These are phyloP conservation scores for Cladosporium austrohemisphaericum DNA, from an alignment of 2,329 filamentous ascomycete species.

Conservation along the genomic window DNA sequence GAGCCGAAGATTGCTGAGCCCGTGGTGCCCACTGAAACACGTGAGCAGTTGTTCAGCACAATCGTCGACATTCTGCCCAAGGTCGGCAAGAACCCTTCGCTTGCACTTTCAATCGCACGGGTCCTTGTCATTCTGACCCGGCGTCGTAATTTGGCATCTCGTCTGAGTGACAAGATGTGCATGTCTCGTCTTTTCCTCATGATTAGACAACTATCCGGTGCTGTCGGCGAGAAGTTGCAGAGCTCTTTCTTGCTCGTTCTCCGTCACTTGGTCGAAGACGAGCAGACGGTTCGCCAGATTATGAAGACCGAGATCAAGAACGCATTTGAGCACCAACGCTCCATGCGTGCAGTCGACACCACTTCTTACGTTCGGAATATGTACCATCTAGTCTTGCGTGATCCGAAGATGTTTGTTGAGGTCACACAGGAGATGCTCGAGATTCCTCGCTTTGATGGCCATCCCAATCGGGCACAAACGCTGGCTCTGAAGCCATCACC, in stretches of 20 bases:
- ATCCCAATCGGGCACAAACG: constrained; percentile 49
- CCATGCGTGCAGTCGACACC: constrained; percentile 59
- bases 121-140: constrained; percentile 86
- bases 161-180: constrained; percentile 81
- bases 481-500: constrained; percentile 46
- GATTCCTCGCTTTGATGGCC: constrained; percentile 59
- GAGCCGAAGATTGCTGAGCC: constrained; percentile 58
- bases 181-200: constrained; percentile 89
- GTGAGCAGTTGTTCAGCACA: constrained; percentile 66
- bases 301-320: constrained; percentile 84
- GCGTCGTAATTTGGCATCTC: constrained; percentile 67
- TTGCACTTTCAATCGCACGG: constrained; percentile 78
- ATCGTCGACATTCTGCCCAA: constrained; percentile 81
- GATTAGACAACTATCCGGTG: constrained; percentile 83
- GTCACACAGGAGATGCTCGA: constrained; percentile 81
- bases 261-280: constrained; percentile 90
- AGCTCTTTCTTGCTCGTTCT: constrained; percentile 78
- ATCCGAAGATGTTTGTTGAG: constrained; percentile 81
- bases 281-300: constrained; percentile 82
- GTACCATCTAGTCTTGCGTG: constrained; percentile 74
- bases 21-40: constrained; percentile 62
- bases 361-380: constrained; percentile 70
- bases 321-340: constrained; percentile 58
- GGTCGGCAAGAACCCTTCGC: constrained; percentile 78
- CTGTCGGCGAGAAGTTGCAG: constrained; percentile 71